Evolutionary conservation across 2,329 filamentous ascomycete species (phyloP), one percentile per base, ranked within the genome.

Genomic region (Fusarium domesticum): DNA sequence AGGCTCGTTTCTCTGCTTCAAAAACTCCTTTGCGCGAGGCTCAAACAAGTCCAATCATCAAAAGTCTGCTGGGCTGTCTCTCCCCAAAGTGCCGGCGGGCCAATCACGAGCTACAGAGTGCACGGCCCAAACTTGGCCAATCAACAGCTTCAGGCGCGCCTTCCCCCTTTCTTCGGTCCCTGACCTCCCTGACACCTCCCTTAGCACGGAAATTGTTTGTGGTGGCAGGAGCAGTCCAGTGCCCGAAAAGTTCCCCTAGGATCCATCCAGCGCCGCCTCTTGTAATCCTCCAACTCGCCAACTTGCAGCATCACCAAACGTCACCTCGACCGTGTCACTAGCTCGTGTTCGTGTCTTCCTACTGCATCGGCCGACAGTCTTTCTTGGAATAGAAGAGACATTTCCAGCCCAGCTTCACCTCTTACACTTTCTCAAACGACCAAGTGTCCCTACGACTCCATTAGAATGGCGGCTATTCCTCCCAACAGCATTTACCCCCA

Each of bases 401-500:
- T 55, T 58, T 47, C 47, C 47, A 51, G 43, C 40, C 37, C 39
- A 58, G 47, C 50, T 59, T 58, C 50, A 57, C 50, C 57, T 48
- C 38, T 65, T 59, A 59, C 58, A 53, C 39, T 62, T 61, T 56
- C 58, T 57, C 60, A 61, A 59, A 53, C 56, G 45, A 56, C 55
- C 48, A 54, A 50, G 47, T 51, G 42, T 54, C 51, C 44, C 51
- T 42, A 49, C 44, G 43, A 50, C 41, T 48, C 40, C 43, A 56
- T 64, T 65, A 74, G 66, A 62, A 78, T 77, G 73, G 72, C 73
- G 56, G 71, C 74, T 69, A 85, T 87, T 81, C 82, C 85, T 64
- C 68, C 83, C 66, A 75, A 81, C 64, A 83, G 83, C 65, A 82
- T 86, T 69, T 93, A 89, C 74, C 93, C 93, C 66, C 85, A 93